A percentile compares a stretch with the other conserved stretches of the same genome.
These are phyloP conservation scores for Aleurites moluccanus DNA, from an alignment of 441 rosid species.

Conservation along the genomic window DNA sequence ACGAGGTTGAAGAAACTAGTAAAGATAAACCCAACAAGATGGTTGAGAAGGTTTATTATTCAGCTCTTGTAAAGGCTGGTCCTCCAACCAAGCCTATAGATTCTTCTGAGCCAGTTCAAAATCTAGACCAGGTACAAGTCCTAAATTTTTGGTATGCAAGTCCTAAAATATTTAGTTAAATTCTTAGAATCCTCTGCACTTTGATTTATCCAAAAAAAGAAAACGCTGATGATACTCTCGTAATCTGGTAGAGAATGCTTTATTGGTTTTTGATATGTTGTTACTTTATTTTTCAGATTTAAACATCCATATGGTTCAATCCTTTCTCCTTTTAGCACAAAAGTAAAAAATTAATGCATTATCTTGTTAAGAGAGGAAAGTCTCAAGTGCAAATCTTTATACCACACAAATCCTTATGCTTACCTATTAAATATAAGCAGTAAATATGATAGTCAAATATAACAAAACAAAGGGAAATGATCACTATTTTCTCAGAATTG, in stretches of 20 bases:
- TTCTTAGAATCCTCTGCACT: slow-evolving; percentile 26
- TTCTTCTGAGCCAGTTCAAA: slow-evolving; percentile 66
- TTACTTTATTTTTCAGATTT: not conserved
- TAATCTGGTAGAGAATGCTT: not conserved
- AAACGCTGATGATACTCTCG: not conserved
- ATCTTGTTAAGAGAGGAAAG: slow-evolving; percentile 1
- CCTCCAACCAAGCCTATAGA: slow-evolving; percentile 59
- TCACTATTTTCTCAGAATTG: not conserved
- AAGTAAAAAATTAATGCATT: not conserved
- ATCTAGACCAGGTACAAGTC: slow-evolving; percentile 64
- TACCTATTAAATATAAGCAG: not conserved
- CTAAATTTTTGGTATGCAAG: slow-evolving; percentile 31
- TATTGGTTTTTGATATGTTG: not conserved
- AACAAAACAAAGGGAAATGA: slow-evolving; percentile 3
- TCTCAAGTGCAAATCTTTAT: not conserved
- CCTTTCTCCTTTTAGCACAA: not conserved
- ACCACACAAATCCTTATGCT: not conserved
- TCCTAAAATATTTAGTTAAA: not conserved
- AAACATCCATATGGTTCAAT: not conserved
- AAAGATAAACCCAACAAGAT: slow-evolving; percentile 42
- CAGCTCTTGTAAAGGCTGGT: slow-evolving; percentile 84
- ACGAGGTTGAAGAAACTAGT: slow-evolving; percentile 72
- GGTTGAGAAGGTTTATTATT: slow-evolving; percentile 66
- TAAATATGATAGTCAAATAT: not conserved
- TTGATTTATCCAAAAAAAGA: slow-evolving; percentile 8